Conservation (phyloP, 2,329 filamentous ascomycete genomes). For the Teratosphaeria destructans region DNA sequence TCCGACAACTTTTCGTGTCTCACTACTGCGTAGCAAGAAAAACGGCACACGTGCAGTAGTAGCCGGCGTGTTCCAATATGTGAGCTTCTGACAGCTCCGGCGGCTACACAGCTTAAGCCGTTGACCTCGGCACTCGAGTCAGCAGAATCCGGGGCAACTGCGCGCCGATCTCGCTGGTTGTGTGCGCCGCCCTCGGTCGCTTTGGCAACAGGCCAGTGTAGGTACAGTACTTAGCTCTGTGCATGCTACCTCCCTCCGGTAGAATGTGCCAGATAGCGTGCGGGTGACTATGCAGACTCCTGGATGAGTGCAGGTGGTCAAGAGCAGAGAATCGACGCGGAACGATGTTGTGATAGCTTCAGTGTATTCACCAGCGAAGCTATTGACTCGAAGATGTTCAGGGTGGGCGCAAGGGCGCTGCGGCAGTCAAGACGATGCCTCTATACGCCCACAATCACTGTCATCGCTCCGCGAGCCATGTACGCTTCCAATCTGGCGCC, state of each 20-base stretch:
- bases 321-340: neutral
- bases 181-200: neutral
- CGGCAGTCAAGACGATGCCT: slow-evolving; percentile 19
- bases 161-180: neutral
- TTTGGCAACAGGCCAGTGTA: neutral
- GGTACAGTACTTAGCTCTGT: neutral
- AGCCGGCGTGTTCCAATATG: neutral
- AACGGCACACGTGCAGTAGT: neutral
- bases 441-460: slow-evolving; percentile 8
- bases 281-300: neutral
- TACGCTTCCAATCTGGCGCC: slow-evolving; percentile 43
- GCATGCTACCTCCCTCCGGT: neutral
- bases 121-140: neutral
- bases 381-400: slow-evolving; percentile 16
- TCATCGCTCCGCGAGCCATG: slow-evolving; percentile 6
- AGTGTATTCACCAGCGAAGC: neutral
- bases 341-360: slow-evolving; percentile 7
- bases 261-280: neutral
- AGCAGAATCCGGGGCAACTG: neutral
- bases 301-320: neutral
- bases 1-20: neutral
- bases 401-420: slow-evolving; percentile 18
- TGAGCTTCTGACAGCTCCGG: neutral
- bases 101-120: neutral
- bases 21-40: neutral